Evolutionary conservation across 108 stramenopile genomes (phyloP), one percentile per base, ranked within the genome.

Genomic region (Schizochytrium sp.): DNA sequence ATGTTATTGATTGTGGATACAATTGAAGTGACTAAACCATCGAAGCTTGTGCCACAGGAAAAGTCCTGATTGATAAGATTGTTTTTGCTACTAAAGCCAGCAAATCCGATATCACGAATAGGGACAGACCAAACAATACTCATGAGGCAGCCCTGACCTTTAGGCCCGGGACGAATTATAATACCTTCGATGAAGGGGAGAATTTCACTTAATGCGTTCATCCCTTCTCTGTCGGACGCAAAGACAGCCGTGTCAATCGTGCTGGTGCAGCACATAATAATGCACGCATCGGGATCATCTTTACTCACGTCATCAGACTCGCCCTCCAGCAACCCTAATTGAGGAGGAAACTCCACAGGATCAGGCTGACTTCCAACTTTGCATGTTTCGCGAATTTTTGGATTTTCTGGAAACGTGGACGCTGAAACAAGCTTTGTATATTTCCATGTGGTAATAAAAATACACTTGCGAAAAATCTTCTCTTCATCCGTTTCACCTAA

Each of bases 171-270:
- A 55, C 76, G 47, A 8, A 83, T 8, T 5, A 83, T 40, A 83
- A 55, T 47, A 50, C 76, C 76, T 28, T 83, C 76, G 10, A 83
- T 55, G 15, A 83, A 53, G 15, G 76, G 76, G 0, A 12, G 28
- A 28, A 28, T 28, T 28, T 28, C 47, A 53, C 8, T 2, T 47
- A 83, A 55, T 10, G 50, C 5, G 28, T 55, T 17, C 1, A 55
- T 17, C 28, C 76, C 76, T 5, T 5, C 53, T 42, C 55, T 1
- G 8, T 47, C 5, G 3, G 76, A 53, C 47, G 28, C 28, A 8
- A 69, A 38, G 45, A n/a, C 47, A 47, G 38, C 28, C 45, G 49
- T 38, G 50, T 83, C 76, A n/a, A 55, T 83, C 50, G 8, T 7
- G 49, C 50, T 40, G 10, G 76, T n/a, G 76, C 10, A 38, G 76